phyloP scores from a whole-genome alignment of 1,139 yeast genomes.

The Debaryomycetaceae sp. region DNA sequence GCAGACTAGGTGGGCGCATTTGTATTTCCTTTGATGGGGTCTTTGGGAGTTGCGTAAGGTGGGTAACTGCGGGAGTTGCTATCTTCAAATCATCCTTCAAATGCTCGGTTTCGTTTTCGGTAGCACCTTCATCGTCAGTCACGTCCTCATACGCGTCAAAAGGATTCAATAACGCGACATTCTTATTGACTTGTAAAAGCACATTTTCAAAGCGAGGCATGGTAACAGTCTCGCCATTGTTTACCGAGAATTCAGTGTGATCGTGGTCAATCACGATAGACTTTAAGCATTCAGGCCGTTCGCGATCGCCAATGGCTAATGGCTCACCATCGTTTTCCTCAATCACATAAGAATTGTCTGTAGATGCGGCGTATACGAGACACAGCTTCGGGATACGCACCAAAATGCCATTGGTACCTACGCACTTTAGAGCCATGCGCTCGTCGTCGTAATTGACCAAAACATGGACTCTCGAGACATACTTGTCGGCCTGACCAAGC shows the following conservation, averaged over 20 bases:
- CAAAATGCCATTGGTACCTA: conserved; percentile 63
- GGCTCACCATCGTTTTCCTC: conserved; percentile 19
- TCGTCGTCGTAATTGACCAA: conserved; percentile 15
- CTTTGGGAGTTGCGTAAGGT: background rate
- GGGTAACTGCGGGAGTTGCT: conserved; percentile 3
- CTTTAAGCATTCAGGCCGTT: no score
- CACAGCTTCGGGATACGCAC: conserved; percentile 47
- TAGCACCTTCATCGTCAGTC: conserved; percentile 26
- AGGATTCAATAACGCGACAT: conserved; percentile 44
- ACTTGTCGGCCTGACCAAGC: conserved; percentile 42
- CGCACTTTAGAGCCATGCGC: conserved; percentile 36
- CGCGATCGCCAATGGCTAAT: conserved; percentile 5
- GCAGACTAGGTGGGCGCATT: no score
- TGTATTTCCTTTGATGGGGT: background rate
- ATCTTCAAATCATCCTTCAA: background rate
- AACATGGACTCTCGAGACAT: conserved; percentile 62
- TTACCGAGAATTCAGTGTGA: conserved; percentile 47
- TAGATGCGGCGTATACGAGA: conserved; percentile 18
- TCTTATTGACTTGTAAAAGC: conserved; percentile 51
- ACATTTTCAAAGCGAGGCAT: conserved; percentile 49
- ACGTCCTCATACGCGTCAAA: conserved; percentile 31
- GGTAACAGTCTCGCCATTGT: conserved; percentile 41
- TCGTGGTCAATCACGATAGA: conserved; percentile 32
- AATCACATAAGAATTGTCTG: conserved; percentile 19
- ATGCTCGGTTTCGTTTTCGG: conserved; percentile 6